Base-by-base conservation (phyloP, 2,329 filamentous ascomycete genomes). In the Dothistroma septosporum region DNA sequence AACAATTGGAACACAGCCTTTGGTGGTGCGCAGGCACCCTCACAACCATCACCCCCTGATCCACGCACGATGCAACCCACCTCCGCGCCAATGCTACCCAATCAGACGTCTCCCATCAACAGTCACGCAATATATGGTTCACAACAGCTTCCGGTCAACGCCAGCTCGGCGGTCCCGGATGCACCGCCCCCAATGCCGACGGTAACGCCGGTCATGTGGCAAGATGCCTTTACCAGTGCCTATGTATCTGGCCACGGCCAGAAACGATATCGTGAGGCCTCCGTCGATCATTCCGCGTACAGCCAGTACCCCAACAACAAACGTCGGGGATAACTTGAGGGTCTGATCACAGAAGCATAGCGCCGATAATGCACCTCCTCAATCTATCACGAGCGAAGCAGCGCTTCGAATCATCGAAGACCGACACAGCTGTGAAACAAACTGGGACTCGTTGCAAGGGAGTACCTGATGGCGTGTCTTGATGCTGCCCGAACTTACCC, bases 1-100 rank as follows among this genome's bases (percentile, higher is more conserved):
- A 96, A 92, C 76, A 91, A 96, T 80, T 97, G 93, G 92, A 92
- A 96, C 76, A 87, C 89, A 72, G 92, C 93, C 66, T 97, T 97
- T 79, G 90, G 91, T 80, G 90, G 87, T 75, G 86, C 85, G 54
- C 73, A 77, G 70, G 70, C 75, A 62, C 73, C 75, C 55, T 75
- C 76, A 52, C 77, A 78, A 67, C 75, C 76, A 35, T 77, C 77
- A 57, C 77, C 77, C 65, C 76, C 76, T 47, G 58, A 72, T 72
- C 52, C 68, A 33, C 61, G 62, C 22, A 59, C 50, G 33, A 60
- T 67, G 58, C 64, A 67, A 56, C 62, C 63, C 53, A 64, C 60
- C 5, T 64, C 68, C 37, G 63, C 65, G 28, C 62, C 68, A 14
- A 64, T 76, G 73, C 76, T 71, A 59, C 59, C 66, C 14, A 66